Conservation (phyloP, 169 alveolate species). For the Fabrea salina region DNA sequence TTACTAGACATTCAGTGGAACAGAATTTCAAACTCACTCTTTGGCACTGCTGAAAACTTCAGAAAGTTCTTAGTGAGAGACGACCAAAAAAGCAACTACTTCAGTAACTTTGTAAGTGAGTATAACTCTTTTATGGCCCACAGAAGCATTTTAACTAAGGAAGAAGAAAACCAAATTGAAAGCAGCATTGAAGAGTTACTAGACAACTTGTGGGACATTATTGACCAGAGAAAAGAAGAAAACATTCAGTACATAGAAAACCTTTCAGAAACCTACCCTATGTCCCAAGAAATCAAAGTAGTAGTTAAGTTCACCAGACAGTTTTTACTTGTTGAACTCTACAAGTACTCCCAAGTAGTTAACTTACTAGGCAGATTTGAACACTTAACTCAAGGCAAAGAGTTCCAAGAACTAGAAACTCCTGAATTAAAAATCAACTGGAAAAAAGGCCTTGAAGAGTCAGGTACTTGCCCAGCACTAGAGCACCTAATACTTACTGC, state of each 20-base stretch:
- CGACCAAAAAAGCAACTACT: background rate
- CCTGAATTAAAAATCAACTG: background rate
- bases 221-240: background rate
- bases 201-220: slow-evolving; percentile 11
- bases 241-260: background rate
- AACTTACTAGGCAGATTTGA: background rate
- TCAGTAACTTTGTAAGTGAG: background rate
- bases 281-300: background rate
- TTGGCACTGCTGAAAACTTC: background rate
- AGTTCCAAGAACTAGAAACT: background rate
- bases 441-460: background rate
- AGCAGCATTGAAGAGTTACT: background rate
- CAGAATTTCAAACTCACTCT: background rate
- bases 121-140: background rate
- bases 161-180: background rate
- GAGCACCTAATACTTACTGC: background rate
- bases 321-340: background rate
- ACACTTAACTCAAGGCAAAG: background rate
- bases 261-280: background rate
- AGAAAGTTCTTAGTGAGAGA: background rate
- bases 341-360: background rate
- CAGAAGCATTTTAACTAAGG: background rate
- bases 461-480: background rate
- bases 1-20: background rate
- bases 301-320: background rate